Evolutionary conservation across 768 basidiomycete species (phyloP), one percentile per base, ranked within the genome.

Genomic region (Mrakia blollopis): DNA sequence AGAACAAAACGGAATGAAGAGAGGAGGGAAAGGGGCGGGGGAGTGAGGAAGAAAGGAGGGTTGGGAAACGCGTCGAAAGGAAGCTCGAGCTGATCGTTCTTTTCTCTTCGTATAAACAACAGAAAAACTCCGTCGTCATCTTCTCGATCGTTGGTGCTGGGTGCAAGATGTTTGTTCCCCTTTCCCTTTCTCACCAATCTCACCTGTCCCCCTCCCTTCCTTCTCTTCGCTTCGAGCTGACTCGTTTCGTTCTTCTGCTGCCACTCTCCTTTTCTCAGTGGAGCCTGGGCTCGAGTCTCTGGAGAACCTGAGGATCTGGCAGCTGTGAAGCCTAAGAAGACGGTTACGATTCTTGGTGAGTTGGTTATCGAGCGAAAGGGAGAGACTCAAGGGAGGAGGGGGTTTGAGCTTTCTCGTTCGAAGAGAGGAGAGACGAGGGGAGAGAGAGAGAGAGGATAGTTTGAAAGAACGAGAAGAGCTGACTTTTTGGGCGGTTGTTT

Each of bases 211-310:
- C 30, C 41, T 47, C 50, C 13, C 16, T 41, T n/a, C 62, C 28
- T 57, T 67, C 30, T 47, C 28, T 30, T 16, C 44, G 0, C 32
- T 32, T 57, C 21, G 30, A 50, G 3, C 18, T 39, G 14, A 35
- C 25, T 11, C 50, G 54, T n/a, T 3, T 28, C 54, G 8, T 39
- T 39, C 14, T 37, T 71, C 5, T n/a, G n/a, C 37, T 37, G 14
- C n/a, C n/a, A n/a, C n/a, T 28, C 50, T 37, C 5, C 47, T 9
- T 50, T 16, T 35, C 30, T 5, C 60, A 76, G 75, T 74, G 85
- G 84, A 10, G 81, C 83, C 0, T 86, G 86, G 86, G 82, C 84
- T 3, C 81, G 86, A 73, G 83, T 86, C 21, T 84, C 85, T 62
- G 86, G 86, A 9, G 80, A 80, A 13, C 82, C 83, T 44, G 80